Conservation (phyloP, 345 rosid species). For the Mangifera indica region DNA sequence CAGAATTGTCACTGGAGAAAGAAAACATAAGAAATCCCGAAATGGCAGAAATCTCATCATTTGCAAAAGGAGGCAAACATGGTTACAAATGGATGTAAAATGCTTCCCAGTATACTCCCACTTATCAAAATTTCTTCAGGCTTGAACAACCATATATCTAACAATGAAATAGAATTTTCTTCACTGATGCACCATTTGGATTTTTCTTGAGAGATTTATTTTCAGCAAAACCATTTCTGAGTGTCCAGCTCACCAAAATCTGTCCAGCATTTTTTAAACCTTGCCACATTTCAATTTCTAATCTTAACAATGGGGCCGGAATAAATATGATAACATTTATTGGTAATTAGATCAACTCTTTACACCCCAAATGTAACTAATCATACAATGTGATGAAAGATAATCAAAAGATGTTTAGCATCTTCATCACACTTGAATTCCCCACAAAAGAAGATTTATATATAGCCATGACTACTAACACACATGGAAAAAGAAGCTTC, state of each 20-base stretch:
- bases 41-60: not conserved
- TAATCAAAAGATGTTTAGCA: not conserved
- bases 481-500: not conserved
- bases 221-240: slow-evolving; percentile 1
- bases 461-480: not conserved
- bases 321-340: not conserved
- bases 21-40: not conserved
- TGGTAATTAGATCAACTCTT: not conserved
- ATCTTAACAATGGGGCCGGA: not conserved
- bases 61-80: not conserved
- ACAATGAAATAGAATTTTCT: slow-evolving; percentile 1
- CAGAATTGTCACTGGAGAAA: not conserved
- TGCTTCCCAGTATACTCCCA: not conserved
- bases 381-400: not conserved
- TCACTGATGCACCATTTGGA: not conserved
- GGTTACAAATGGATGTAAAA: not conserved
- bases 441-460: not conserved
- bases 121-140: not conserved
- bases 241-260: slow-evolving; percentile 6
- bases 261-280: not conserved
- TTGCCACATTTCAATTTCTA: slow-evolving; percentile 11
- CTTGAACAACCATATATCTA: not conserved
- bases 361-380: not conserved
- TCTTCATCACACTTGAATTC: not conserved
- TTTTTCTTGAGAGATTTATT: not conserved